Base-by-base conservation (phyloP, 2,329 filamentous ascomycete genomes). In the Aspergillus caelatus region DNA sequence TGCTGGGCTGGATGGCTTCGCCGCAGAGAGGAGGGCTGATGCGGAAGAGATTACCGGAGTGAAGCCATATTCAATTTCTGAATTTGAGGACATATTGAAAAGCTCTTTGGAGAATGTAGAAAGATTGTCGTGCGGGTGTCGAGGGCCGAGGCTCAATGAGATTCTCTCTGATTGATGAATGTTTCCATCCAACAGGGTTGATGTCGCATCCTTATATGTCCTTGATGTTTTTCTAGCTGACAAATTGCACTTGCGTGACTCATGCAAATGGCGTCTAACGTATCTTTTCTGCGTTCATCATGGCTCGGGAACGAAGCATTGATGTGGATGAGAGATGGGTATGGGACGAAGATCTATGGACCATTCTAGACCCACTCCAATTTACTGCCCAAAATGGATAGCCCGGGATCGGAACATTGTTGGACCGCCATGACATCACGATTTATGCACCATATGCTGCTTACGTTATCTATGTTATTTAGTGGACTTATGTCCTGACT, bases 41-140 rank as follows among this genome's bases (percentile, higher is more conserved):
- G 72, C 68, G 41, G 75, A 75, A 28, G 78, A 72, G 14, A 74
- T 73, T 54, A 79, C 74, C 36, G 78, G 70, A 14, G 74, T 77
- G 68, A 80, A 70, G 65, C 78, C 77, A 55, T 79, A 77, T 46
- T 60, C 54, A 28, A 59, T 67, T 36, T 71, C 68, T 21, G 65
- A 64, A 43, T 73, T 67, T 26, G 65, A 53, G 16, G 36, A 12
- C 58, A 61, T 63, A 10, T 10, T 30, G 46, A 28, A 28, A 16
- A 16, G 6, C 2, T 2, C 7, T 48, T 19, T 6, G 23, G 23
- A 19, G 6, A 12, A 8, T 14, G 12, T 48, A 11, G n/a, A 16
- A 16, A 26, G 2, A 16, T 50, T 4, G 26, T 50, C 0, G 10
- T 48, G 21, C 11, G 16, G 10, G 1, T 19, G 16, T 30, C 4